These are phyloP conservation scores for Penicillium egyptiacum DNA, from an alignment of 495 filamentous ascomycete species.

Conservation along the genomic window DNA sequence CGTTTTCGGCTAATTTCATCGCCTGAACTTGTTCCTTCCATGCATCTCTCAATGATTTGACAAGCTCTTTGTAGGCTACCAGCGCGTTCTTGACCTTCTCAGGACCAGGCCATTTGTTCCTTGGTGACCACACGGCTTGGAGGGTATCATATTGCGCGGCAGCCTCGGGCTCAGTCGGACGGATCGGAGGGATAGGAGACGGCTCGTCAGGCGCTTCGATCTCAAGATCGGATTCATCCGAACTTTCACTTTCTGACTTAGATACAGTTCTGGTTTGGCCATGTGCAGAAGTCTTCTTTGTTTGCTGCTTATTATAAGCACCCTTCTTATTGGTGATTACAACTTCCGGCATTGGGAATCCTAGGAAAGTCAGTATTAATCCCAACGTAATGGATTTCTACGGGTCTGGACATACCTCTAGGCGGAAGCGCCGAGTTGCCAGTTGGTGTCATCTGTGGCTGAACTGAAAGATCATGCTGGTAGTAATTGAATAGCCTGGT, in stretches of 20 bases:
- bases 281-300: conserved; percentile 31
- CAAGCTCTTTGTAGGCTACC: conserved; percentile 60
- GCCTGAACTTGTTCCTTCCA: conserved; percentile 61
- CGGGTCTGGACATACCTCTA: conserved; percentile 1
- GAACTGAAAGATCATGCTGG: conserved; percentile 33
- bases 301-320: conserved; percentile 17
- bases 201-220: conserved; percentile 48
- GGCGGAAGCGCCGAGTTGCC: not conserved
- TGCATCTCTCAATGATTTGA: conserved; percentile 59
- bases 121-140: conserved; percentile 64
- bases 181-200: conserved; percentile 52
- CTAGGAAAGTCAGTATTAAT: conserved; percentile 1
- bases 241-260: conserved; percentile 50
- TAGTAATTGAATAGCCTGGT: conserved; percentile 33
- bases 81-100: conserved; percentile 54
- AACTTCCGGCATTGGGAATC: conserved; percentile 8
- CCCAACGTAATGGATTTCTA: not conserved
- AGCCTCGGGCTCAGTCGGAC: conserved; percentile 52
- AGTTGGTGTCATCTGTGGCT: conserved; percentile 16
- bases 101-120: conserved; percentile 42
- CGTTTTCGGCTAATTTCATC: conserved; percentile 57
- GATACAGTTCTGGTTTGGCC: conserved; percentile 30
- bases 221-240: conserved; percentile 50
- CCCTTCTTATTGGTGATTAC: conserved; percentile 13
- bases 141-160: conserved; percentile 63